Base-by-base conservation (phyloP, 176 grass and related monocot genomes). In the Zoysia japonica region DNA sequence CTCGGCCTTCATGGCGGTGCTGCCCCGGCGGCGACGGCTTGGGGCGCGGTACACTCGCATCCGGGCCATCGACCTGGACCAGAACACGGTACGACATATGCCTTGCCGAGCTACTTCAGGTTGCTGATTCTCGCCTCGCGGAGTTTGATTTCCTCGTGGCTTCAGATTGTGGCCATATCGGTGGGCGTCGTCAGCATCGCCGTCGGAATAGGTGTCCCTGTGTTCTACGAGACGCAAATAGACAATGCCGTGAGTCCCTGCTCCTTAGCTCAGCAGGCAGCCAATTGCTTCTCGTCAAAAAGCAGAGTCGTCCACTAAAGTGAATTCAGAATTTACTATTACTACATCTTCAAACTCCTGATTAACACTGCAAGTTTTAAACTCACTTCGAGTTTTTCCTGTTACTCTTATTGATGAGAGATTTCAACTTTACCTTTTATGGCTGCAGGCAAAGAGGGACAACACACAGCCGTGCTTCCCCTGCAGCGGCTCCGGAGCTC, bases 391-490 rank as follows among this genome's bases (percentile, higher is more conserved):
- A 35, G 47, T 41, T 13, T 64, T 10, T 4, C 28, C 19, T 69
- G 44, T 50, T 28, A 39, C 41, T 67, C 47, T n/a, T 20, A 77
- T 3, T 70, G 44, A 49, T 39, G 42, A 61, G 40, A 37, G 1
- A 1, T 65, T 65, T 12, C 40, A 54, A 80, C 43, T 53, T 49
- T 66, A 11, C 2, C 5, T 49, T 77, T 54, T 62, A 0, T 63
- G 42, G 67, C 72, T 85, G 83, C 83, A 99, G 96, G 90, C 92
- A 57, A 99, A 99, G 79, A 91, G 92, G 73, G 96, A 99, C 0
- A 99, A 99, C 78, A 95, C 90, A 14, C 92, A 93, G 64, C 69
- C 92, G 65, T 99, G 96, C 78, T 99, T 99, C 82, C 96, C 96
- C 48, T 99, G 96, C 81, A 99, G 82, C 19, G 96, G 96, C 70